phyloP scores from a whole-genome alignment of 768 basidiomycete species.

The Phylloporus sp. region DNA sequence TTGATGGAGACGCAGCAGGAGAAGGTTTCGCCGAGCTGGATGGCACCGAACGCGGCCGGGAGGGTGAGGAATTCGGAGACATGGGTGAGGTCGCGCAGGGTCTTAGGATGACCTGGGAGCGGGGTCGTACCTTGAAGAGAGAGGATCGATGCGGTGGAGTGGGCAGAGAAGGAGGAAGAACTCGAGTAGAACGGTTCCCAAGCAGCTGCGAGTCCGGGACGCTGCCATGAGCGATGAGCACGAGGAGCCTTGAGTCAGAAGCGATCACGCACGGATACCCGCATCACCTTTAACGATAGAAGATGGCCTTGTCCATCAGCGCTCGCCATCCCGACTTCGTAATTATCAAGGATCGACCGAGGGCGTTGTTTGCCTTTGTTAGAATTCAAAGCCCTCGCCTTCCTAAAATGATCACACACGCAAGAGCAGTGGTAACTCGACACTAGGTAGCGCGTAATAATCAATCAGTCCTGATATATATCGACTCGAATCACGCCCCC shows the following conservation, averaged over 20 bases:
- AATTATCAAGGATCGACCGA: not conserved
- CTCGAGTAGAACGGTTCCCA: constrained; percentile 89
- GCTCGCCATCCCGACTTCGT: constrained; percentile 10
- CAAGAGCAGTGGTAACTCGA: not conserved
- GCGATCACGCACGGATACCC: constrained; percentile 65
- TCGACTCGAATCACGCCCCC: constrained; percentile 22
- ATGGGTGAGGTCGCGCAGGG: constrained; percentile 75
- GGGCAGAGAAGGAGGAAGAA: constrained; percentile 74
- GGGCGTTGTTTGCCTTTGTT: constrained; percentile 23
- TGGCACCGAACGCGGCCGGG: constrained; percentile 77
- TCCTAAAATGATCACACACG: not conserved
- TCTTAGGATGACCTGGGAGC: constrained; percentile 73
- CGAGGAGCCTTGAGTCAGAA: not conserved
- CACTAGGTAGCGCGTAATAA: no score
- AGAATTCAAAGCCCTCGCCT: constrained; percentile 15
- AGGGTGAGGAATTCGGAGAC: constrained; percentile 75
- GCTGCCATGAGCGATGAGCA: constrained; percentile 35
- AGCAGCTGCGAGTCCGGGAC: constrained; percentile 66
- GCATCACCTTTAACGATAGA: constrained; percentile 81
- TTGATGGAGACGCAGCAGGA: constrained; percentile 77
- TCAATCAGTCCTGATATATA: not conserved
- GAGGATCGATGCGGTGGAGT: constrained; percentile 70
- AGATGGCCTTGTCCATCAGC: constrained; percentile 59
- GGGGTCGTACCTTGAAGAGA: constrained; percentile 72
- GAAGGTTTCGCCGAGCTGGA: constrained; percentile 89